A percentile compares a stretch with the other conserved stretches of the same genome.
Evolutionary conservation across 2,329 filamentous ascomycete species (phyloP).

Genomic region (Fusarium keratoplasticum): DNA sequence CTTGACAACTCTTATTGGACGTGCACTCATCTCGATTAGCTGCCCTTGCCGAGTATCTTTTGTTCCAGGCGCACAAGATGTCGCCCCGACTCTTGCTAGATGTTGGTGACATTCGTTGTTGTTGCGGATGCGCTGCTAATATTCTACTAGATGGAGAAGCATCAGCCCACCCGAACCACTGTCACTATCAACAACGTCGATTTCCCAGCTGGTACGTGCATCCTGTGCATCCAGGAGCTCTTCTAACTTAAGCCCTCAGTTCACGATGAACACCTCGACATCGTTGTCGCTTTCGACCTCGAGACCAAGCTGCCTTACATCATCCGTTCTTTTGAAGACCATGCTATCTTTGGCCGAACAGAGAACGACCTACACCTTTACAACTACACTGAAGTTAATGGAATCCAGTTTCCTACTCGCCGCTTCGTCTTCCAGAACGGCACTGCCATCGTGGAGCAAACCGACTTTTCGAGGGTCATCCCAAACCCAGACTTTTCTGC

Average conservation of each 20-base stretch:
- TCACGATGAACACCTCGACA: background rate
- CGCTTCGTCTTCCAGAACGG: constrained; percentile 8
- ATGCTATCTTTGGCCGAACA: constrained; percentile 16
- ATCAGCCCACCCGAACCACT: background rate
- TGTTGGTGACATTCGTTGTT: background rate
- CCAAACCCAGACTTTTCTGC: background rate
- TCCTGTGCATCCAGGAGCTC: background rate
- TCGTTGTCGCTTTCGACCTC: background rate
- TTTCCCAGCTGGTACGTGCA: background rate
- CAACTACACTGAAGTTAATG: constrained; percentile 15
- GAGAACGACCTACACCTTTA: constrained; percentile 22
- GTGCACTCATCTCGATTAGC: background rate
- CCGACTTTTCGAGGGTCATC: background rate
- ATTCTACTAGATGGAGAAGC: background rate
- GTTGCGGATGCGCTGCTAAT: background rate
- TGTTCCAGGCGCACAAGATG: background rate
- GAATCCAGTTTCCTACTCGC: constrained; percentile 8
- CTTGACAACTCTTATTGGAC: background rate
- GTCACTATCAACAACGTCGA: background rate
- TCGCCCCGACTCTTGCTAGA: background rate
- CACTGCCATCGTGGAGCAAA: background rate
- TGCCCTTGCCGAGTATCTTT: background rate
- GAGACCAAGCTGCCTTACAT: background rate
- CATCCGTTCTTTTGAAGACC: background rate
- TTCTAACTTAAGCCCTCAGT: background rate